Percentiles rank a stretch among this genome's conserved stretches.
Conservation (phyloP, 352 stramenopile species). For the Globisporangium rhizosaccharum region DNA sequence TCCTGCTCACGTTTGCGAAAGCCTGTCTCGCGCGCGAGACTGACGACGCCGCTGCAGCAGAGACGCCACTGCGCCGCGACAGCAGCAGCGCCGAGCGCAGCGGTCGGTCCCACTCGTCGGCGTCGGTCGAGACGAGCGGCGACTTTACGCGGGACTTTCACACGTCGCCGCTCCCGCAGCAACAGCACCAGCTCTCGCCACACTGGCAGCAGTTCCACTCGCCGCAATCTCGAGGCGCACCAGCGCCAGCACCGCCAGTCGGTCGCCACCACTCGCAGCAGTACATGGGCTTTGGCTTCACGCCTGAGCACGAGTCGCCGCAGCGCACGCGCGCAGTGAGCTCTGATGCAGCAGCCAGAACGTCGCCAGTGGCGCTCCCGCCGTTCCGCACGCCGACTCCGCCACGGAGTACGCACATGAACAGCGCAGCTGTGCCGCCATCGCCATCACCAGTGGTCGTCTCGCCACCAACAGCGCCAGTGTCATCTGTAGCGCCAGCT, state of each 20-base stretch:
- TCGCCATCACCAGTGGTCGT: neutral
- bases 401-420: too few relatives aligned
- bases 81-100: neutral
- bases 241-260: slow-evolving; percentile 8
- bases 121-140: neutral
- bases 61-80: neutral
- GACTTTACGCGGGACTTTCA: slow-evolving; percentile 13
- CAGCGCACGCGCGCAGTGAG: slow-evolving; percentile 12
- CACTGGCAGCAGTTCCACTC: slow-evolving; percentile 3
- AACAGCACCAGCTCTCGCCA: slow-evolving; percentile 13
- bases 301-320: slow-evolving; percentile 3
- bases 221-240: slow-evolving; percentile 4
- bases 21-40: slow-evolving; percentile 61
- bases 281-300: slow-evolving; percentile 10
- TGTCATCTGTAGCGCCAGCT: neutral
- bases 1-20: slow-evolving; percentile 71
- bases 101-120: neutral
- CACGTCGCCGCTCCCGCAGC: slow-evolving; percentile 8
- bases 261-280: slow-evolving; percentile 15
- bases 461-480: neutral
- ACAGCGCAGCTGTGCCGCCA: too few relatives aligned
- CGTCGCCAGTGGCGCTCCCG: neutral
- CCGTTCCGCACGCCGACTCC: neutral
- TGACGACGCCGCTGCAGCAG: neutral
- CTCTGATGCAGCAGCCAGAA: slow-evolving; percentile 4